A percentile compares a stretch with the other conserved stretches of the same genome.
Evolutionary conservation across 305 asterid genomes (phyloP).

Genomic region (Andrographis paniculata): DNA sequence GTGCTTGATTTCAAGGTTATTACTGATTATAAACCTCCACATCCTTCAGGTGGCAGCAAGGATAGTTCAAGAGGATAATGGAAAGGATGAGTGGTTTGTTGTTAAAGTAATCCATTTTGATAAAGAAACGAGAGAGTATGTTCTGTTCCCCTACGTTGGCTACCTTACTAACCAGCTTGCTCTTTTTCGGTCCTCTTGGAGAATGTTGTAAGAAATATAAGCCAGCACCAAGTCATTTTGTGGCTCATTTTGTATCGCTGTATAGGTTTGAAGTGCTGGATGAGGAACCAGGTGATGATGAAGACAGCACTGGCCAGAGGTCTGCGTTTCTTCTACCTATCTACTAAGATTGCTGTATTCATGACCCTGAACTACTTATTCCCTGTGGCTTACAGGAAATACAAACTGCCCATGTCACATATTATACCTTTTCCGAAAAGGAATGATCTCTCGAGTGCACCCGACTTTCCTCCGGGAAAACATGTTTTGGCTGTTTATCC

Average conservation of each 20-base stretch:
- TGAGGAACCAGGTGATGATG: slow-evolving; percentile 97
- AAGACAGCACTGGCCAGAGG: slow-evolving; percentile 92
- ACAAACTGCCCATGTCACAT: slow-evolving; percentile 82
- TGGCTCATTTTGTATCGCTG: slow-evolving; percentile 2
- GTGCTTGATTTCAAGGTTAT: neutral
- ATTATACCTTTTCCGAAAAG: slow-evolving; percentile 88
- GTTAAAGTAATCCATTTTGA: slow-evolving; percentile 93
- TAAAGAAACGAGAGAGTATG: slow-evolving; percentile 85
- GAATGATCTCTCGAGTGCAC: slow-evolving; percentile 57
- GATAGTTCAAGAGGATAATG: slow-evolving; percentile 74
- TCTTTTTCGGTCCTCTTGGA: neutral
- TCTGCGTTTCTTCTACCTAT: slow-evolving; percentile 18
- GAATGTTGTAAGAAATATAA: neutral
- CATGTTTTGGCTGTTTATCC: slow-evolving; percentile 96
- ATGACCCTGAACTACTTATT: neutral
- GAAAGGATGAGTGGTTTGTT: slow-evolving; percentile 91
- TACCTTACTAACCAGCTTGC: neutral
- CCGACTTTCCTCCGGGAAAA: slow-evolving; percentile 72
- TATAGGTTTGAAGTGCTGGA: slow-evolving; percentile 89
- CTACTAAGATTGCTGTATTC: neutral
- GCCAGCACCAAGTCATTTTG: neutral
- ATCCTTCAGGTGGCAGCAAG: slow-evolving; percentile 79
- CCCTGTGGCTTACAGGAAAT: slow-evolving; percentile 52
- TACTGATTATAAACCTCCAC: slow-evolving; percentile 15
- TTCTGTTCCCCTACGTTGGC: slow-evolving; percentile 5